Conservation (phyloP, 805 yeast species). For the Debaryomyces prosopidis region DNA sequence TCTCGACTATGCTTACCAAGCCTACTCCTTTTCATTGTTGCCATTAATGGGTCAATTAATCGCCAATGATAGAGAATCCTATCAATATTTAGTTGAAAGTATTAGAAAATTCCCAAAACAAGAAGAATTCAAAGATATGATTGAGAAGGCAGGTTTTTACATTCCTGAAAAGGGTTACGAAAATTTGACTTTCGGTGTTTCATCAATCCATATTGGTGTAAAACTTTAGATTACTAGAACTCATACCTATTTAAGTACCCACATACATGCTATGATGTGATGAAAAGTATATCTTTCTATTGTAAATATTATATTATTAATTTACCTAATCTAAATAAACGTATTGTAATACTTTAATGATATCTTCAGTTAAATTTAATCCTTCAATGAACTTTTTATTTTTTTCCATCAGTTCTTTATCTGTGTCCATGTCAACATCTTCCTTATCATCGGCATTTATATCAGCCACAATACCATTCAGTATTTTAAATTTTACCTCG, state of each 20-base stretch:
- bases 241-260: not conserved
- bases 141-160: slow-evolving; percentile 91
- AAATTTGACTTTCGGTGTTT: slow-evolving; percentile 90
- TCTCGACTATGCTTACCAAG: slow-evolving; percentile 75
- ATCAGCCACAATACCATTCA: slow-evolving; percentile 27
- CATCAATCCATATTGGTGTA: slow-evolving; percentile 94
- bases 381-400: slow-evolving; percentile 20
- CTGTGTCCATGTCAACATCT: slow-evolving; percentile 22
- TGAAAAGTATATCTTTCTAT: not conserved
- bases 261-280: not conserved
- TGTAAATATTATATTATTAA: slow-evolving; percentile 3
- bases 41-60: slow-evolving; percentile 95
- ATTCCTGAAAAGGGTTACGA: slow-evolving; percentile 89
- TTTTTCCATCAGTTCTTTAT: not conserved
- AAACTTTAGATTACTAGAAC: slow-evolving; percentile 51
- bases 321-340: slow-evolving; percentile 5
- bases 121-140: slow-evolving; percentile 88
- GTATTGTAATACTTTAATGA: slow-evolving; percentile 20
- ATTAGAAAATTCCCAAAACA: slow-evolving; percentile 90
- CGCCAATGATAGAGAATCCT: slow-evolving; percentile 94
- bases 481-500: slow-evolving; percentile 22
- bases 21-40: slow-evolving; percentile 82
- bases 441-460: slow-evolving; percentile 11
- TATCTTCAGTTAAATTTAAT: slow-evolving; percentile 34
- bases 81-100: slow-evolving; percentile 94